These are phyloP conservation scores for Dactylellina parvicollis DNA, from an alignment of 2,329 filamentous ascomycete genomes.

Conservation along the genomic window DNA sequence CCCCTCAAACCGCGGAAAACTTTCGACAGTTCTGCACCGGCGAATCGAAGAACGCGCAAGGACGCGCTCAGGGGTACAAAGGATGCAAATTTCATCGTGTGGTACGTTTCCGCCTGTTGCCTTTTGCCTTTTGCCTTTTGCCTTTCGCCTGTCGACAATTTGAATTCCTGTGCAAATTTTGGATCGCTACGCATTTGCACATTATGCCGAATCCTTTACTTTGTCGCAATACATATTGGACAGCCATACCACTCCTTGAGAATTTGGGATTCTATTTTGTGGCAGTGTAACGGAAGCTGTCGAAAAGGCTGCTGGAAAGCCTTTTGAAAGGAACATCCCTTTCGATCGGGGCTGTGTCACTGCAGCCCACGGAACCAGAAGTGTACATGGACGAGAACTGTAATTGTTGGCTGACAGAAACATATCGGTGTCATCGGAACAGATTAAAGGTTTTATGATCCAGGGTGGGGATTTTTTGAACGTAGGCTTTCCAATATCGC, in stretches of 20 bases:
- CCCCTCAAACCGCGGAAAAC: conserved; percentile 91
- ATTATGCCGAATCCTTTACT: background rate
- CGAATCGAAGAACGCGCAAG: conserved; percentile 80
- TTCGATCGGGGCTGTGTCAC: background rate
- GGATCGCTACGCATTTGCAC: conserved; percentile 19
- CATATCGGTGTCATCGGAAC: background rate
- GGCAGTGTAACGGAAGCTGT: conserved; percentile 22
- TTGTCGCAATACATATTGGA: too few species aligned
- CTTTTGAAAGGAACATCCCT: background rate
- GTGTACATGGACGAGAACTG: background rate
- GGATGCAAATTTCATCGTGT: conserved; percentile 93
- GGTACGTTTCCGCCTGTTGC: conserved; percentile 66
- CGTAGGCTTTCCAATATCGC: conserved; percentile 36
- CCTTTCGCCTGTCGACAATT: background rate
- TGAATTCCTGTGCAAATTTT: too few species aligned
- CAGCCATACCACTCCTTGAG: too few species aligned
- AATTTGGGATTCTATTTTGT: conserved; percentile 7
- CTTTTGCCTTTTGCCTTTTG: conserved; percentile 1
- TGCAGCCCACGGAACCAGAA: background rate
- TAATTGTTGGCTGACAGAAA: background rate
- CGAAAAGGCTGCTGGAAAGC: background rate
- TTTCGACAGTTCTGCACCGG: conserved; percentile 97
- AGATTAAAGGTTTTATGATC: conserved; percentile 98
- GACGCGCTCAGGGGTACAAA: conserved; percentile 90
- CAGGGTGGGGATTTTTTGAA: conserved; percentile 97